These are phyloP conservation scores for Aspergillus floridensis DNA, from an alignment of 2,329 filamentous ascomycete species.

Conservation along the genomic window DNA sequence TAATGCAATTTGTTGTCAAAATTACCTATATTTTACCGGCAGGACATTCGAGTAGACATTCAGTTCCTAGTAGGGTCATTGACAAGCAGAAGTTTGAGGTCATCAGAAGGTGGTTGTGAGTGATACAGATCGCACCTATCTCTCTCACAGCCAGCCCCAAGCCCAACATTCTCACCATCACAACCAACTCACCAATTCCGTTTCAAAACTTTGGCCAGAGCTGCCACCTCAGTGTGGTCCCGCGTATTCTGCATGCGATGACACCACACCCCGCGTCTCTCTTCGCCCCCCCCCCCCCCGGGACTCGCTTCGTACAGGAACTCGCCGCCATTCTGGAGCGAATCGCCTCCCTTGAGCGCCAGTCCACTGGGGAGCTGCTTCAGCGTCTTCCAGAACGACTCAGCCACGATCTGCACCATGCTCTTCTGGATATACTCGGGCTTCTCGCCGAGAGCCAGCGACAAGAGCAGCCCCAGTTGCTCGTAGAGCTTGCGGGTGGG, in stretches of 20 bases:
- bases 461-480: slow-evolving; percentile 66
- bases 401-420: slow-evolving; percentile 45
- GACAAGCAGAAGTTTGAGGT: too few species aligned
- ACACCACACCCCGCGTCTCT: slow-evolving; percentile 64
- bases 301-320: slow-evolving; percentile 61
- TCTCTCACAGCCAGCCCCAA: too few species aligned
- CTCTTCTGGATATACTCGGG: slow-evolving; percentile 65
- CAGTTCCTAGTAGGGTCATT: too few species aligned
- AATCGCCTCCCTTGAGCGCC: slow-evolving; percentile 63
- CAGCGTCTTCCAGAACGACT: slow-evolving; percentile 58
- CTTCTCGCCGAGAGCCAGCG: slow-evolving; percentile 58
- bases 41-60: too few species aligned
- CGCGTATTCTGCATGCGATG: slow-evolving; percentile 77
- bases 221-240: slow-evolving; percentile 68
- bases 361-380: slow-evolving; percentile 57
- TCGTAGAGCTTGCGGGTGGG: slow-evolving; percentile 65
- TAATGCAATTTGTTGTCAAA: too few species aligned
- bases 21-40: too few species aligned
- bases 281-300: slow-evolving; percentile 14
- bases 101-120: too few species aligned
- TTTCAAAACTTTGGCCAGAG: background rate
- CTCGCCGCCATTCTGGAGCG: slow-evolving; percentile 71
- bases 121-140: too few species aligned
- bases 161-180: background rate
- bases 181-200: background rate